Conservation (phyloP, 495 filamentous ascomycete genomes). For the Talaromyces liani region DNA sequence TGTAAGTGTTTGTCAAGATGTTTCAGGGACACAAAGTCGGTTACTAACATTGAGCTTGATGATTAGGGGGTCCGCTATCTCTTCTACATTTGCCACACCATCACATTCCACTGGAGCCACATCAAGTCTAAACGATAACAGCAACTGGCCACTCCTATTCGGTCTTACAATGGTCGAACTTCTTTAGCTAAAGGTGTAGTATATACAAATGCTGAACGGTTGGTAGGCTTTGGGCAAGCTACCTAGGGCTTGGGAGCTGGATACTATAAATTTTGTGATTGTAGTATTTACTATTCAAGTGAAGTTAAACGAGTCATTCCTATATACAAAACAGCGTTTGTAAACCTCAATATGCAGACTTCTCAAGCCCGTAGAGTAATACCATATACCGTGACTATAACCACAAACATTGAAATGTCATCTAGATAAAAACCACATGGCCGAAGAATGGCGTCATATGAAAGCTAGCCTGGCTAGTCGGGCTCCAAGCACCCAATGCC, state of each 20-base stretch:
- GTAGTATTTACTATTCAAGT: neutral
- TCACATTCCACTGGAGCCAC: no score
- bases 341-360: neutral
- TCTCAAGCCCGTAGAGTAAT: neutral
- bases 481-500: slow-evolving; percentile 7
- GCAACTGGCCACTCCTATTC: neutral
- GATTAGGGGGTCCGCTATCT: no score
- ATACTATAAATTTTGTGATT: neutral
- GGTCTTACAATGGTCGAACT: neutral
- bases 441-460: slow-evolving; percentile 7
- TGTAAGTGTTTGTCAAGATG: no score
- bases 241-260: neutral
- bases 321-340: neutral
- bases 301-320: neutral
- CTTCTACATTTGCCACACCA: no score
- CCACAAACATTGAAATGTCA: neutral
- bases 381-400: neutral
- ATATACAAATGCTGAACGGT: neutral
- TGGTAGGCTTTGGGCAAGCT: neutral
- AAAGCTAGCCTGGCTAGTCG: slow-evolving; percentile 6
- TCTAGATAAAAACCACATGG: slow-evolving; percentile 5
- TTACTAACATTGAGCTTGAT: no score
- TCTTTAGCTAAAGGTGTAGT: neutral
- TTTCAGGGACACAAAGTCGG: no score
- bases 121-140: neutral